Base-by-base conservation (phyloP, 2,329 filamentous ascomycete species). In the Alternaria novae-zelandiae region DNA sequence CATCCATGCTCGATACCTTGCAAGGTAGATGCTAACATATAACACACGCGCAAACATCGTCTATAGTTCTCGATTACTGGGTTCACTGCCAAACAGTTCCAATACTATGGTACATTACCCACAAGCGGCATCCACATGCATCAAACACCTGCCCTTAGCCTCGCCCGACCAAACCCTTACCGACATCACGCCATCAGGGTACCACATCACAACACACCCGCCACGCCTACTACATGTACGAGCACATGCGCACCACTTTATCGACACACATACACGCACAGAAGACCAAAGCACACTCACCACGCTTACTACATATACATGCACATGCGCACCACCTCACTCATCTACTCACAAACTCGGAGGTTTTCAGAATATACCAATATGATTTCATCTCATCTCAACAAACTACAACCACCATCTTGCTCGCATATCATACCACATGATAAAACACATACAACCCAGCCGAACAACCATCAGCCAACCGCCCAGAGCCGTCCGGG, bases 101-200 rank as follows among this genome's bases (percentile, higher is more conserved):
- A 15, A 13, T 3, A 3, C 2, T 17, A 10, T 23, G 28, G 49
- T n/a, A 21, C 41, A 44, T 11, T 21, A 25, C 17, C 28, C 21
- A 5, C 13, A 32, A 30, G 26, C 20, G 9, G 28, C 17, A 21
- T 23, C 17, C 17, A 12, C 12, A 20, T n/a, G 8, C 17, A 8
- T 25, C 43, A 17, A 43, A 43, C 30, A 32, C 26, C 44, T 8
- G n/a, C 8, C 30, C 15, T 23, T 20, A 6, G 43, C 20, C 26
- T 20, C 9, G 13, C 10, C 51, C 53, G 11, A 11, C 51, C 53
- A 32, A 53, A 25, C 44, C 21, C 15, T 62, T 17, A 43, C 32
- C 15, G 21, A 28, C 45, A 61, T 69, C 65, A 68, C 65, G 57
- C 67, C 71, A 73, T 71, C 70, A 70, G 25, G 63, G 67, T 72